Base-by-base conservation (phyloP, 2,329 filamentous ascomycete species). In the Alternaria sp. region DNA sequence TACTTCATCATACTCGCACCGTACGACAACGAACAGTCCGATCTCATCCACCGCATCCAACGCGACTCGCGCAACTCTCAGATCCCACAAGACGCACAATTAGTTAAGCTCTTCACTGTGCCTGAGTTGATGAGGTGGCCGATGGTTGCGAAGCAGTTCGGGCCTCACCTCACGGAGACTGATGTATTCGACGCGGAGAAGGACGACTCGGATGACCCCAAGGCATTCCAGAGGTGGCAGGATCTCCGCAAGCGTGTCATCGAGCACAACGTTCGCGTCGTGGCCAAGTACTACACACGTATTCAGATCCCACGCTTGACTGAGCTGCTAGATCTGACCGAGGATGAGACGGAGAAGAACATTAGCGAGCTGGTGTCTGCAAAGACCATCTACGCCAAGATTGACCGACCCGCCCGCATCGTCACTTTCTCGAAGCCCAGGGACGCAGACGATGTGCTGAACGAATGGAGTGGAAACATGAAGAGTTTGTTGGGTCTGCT, bases 401-500 rank as follows among this genome's bases (percentile, higher is more conserved):
- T 99, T 74, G 96, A 99, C 80, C 89, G 96, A 51, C 96, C 96
- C 0, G 96, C 96, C 6, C 88, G 92, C 62, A 88, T 98, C 65
- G 93, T 99, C 75, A 97, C 87, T 81, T 99, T 99, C 77, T 93
- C 95, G 67, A 96, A 97, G 86, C 93, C 94, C 56, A 89, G 95
- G 68, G 94, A 97, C 81, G 93, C 94, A 2, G 96, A 99, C 77
- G 96, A 99, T 81, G 90, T 97, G 57, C 84, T 99, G 76, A 99
- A 99, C 78, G 96, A 99, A 83, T 99, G 96, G 96, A 97, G 93
- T 80, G 91, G 92, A 75, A 97, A 97, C 81, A 98, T 97, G 93
- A 97, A 96, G 90, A 94, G 90, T 77, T 82, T 97, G 74, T 83
- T 97, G 69, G 93, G 93, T 11, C 83, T 95, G 59, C 79, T 97